Percentiles rank a stretch among this genome's conserved stretches.
Evolutionary conservation across 1,139 yeast species (phyloP).

Genomic region (Meyerozyma athensensis): DNA sequence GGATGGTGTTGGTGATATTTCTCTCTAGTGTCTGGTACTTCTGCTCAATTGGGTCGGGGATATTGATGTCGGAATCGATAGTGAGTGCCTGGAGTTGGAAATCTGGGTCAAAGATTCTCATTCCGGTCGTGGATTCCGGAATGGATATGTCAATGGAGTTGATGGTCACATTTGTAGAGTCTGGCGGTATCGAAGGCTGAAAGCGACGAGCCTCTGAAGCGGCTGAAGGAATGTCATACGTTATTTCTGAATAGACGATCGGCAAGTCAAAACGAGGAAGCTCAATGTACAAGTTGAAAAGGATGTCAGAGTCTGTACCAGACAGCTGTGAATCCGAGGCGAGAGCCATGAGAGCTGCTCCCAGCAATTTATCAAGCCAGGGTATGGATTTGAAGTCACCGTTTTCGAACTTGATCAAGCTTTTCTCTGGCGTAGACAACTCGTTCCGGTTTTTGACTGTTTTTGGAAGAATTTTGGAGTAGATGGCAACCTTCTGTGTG

Average conservation of each 20-base stretch:
- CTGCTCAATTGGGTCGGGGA: conserved; percentile 72
- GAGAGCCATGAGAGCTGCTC: conserved; percentile 39
- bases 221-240: conserved; percentile 16
- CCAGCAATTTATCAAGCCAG: conserved; percentile 75
- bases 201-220: conserved; percentile 2
- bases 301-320: conserved; percentile 12
- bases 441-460: conserved; percentile 5
- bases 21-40: conserved; percentile 84
- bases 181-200: neutral
- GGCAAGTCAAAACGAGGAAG: conserved; percentile 77
- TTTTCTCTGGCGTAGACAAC: conserved; percentile 30
- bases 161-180: conserved; percentile 23
- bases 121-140: conserved; percentile 10
- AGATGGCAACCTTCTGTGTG: conserved; percentile 32
- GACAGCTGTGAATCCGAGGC: neutral
- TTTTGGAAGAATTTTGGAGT: neutral
- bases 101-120: conserved; percentile 39
- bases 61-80: conserved; percentile 1
- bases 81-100: conserved; percentile 17
- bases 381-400: conserved; percentile 58
- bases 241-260: conserved; percentile 66
- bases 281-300: conserved; percentile 58
- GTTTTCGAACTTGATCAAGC: conserved; percentile 60
- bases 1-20: conserved; percentile 61
- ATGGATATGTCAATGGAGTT: conserved; percentile 35